phyloP scores from a whole-genome alignment of 2,329 filamentous ascomycete genomes.

The Coniochaeta prunicola region DNA sequence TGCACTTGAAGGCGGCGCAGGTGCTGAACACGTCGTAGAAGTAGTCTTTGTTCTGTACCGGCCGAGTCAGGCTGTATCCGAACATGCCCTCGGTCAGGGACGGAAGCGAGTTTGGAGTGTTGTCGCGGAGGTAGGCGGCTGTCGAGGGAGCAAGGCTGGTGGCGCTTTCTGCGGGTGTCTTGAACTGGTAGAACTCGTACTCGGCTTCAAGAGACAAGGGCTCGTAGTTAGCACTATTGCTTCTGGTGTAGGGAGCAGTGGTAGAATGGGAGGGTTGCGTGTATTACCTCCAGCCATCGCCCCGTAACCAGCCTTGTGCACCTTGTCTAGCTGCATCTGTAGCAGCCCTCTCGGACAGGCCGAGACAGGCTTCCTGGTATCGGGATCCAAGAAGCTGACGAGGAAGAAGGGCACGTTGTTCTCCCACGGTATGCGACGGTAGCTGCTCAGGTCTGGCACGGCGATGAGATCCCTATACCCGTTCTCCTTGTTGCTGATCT shows the following conservation, averaged over 20 bases:
- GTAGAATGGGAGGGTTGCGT: conserved; percentile 6
- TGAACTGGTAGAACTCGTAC: conserved; percentile 93
- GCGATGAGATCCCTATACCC: conserved; percentile 83
- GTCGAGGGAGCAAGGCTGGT: conserved; percentile 50
- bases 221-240: not conserved
- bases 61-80: conserved; percentile 81
- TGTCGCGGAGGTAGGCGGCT: conserved; percentile 65
- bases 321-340: conserved; percentile 58
- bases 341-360: conserved; percentile 76
- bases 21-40: conserved; percentile 83
- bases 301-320: conserved; percentile 61
- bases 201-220: conserved; percentile 54
- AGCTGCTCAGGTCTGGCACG: conserved; percentile 69
- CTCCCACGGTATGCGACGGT: conserved; percentile 86
- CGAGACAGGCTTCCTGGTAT: conserved; percentile 62
- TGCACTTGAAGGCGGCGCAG: conserved; percentile 69
- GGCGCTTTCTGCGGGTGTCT: conserved; percentile 52
- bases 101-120: conserved; percentile 67
- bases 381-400: conserved; percentile 76
- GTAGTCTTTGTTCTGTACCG: conserved; percentile 85
- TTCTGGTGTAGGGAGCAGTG: not conserved
- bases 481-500: conserved; percentile 84
- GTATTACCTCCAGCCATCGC: conserved; percentile 85
- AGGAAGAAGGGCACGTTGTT: conserved; percentile 79
- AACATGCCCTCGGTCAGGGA: conserved; percentile 91